Evolutionary conservation across 345 rosid genomes (phyloP), one percentile per base, ranked within the genome.

Genomic region (Alliaria petiolata): DNA sequence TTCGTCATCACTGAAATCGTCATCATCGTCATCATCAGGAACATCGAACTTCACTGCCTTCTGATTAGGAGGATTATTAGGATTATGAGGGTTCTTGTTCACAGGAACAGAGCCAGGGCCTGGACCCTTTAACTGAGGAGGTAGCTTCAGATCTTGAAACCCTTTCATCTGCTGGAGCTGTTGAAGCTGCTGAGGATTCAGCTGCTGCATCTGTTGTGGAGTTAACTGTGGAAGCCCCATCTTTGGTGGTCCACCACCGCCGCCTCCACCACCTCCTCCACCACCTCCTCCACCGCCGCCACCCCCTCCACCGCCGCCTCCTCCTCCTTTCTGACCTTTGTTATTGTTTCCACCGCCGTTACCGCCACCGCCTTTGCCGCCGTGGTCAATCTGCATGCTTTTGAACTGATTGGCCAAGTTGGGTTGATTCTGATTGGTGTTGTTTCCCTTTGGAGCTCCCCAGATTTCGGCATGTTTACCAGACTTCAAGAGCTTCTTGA

Each of bases 391-490:
- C 51, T 89, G 93, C 85, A 90, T 80, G 87, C 80, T 87, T 82
- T 89, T 93, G 62, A 85, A 43, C 78, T 90, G 93, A 67, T 82
- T 85, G 33, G 82, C 78, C 64, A 88, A 45, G 19, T 88, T 71
- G 75, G 81, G 84, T 57, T 81, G 89, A 75, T 78, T 83, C 44
- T 65, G 77, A 67, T 25, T 70, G 59, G 36, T 16, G 72, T 75
- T 84, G 73, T 76, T 81, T 16, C 75, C 62, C 76, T 90, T 90
- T 2, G 62, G 81, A 15, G 85, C 83, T 3, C 88, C 95, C 96
- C 97, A 90, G 16, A 89, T 67, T 75, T 90, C 97, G 31, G 97
- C 98, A 83, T 86, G 90, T 79, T 93, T 93, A 39, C 98, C 98
- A 40, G 92, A 83, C 81, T 93, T 90, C 31, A 84, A 78, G 55